A percentile compares a stretch with the other conserved stretches of the same genome.
Conservation (phyloP, 805 yeast genomes). For the Kuraishia cidri region DNA sequence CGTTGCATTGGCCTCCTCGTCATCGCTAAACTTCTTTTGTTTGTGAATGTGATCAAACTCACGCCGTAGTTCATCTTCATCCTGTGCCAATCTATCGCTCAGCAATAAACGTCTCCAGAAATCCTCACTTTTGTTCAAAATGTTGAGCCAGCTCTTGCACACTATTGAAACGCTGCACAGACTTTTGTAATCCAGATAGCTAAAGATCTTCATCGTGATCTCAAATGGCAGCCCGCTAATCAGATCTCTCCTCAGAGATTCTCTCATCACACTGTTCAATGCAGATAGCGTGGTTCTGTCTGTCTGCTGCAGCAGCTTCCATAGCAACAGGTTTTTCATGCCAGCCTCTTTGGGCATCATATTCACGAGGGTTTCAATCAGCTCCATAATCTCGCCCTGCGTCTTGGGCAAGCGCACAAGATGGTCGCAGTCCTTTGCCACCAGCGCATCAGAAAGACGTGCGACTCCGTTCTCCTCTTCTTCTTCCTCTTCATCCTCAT, state of each 20-base stretch:
- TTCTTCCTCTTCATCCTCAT: constrained; percentile 11
- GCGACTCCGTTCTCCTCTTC: constrained; percentile 8
- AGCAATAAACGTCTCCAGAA: constrained; percentile 66
- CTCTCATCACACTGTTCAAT: constrained; percentile 39
- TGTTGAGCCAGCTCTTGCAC: constrained; percentile 57
- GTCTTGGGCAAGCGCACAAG: constrained; percentile 1
- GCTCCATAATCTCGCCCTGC: background rate
- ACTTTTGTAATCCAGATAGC: constrained; percentile 53
- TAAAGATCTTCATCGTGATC: constrained; percentile 54
- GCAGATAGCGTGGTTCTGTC: constrained; percentile 57
- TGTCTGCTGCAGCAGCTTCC: constrained; percentile 44
- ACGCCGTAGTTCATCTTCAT: constrained; percentile 31
- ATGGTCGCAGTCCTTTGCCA: constrained; percentile 3
- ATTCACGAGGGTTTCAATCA: constrained; percentile 2
- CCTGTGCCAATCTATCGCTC: constrained; percentile 49
- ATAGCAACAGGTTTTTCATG: constrained; percentile 23
- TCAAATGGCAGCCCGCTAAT: constrained; percentile 68
- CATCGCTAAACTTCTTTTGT: background rate
- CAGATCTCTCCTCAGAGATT: constrained; percentile 64
- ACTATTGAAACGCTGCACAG: constrained; percentile 56
- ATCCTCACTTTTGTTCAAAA: constrained; percentile 49
- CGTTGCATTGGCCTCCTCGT: background rate
- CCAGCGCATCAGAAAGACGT: constrained; percentile 10
- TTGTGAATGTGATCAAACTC: constrained; percentile 18
- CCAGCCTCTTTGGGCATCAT: constrained; percentile 2